Conservation (phyloP, 2,329 filamentous ascomycete species). For the Drechslerella stenobrocha region DNA sequence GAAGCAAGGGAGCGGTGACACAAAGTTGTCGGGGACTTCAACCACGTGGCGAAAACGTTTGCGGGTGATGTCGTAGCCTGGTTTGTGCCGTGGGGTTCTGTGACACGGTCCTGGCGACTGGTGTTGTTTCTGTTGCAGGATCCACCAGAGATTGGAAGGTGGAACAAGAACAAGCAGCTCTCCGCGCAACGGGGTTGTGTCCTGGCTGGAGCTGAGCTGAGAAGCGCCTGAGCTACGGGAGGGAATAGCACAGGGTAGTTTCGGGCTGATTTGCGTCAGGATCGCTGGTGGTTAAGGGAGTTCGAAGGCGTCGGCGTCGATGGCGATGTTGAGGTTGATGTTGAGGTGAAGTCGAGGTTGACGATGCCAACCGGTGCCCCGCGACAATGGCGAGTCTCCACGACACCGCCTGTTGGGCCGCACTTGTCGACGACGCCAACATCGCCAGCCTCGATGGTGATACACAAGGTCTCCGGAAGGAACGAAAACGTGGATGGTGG, state of each 20-base stretch:
- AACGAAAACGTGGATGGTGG: slow-evolving; percentile 39
- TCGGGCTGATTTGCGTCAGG: too few species aligned
- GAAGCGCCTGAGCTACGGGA: slow-evolving; percentile 7
- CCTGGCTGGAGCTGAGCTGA: background rate
- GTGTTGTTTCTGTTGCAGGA: slow-evolving; percentile 48
- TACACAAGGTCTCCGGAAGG: background rate
- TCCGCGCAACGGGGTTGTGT: slow-evolving; percentile 18
- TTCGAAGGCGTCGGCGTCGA: background rate
- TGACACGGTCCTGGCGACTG: slow-evolving; percentile 20
- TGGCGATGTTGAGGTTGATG: slow-evolving; percentile 9
- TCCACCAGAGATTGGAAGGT: slow-evolving; percentile 33
- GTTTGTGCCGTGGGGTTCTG: background rate
- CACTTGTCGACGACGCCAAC: too few species aligned
- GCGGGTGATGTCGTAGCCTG: slow-evolving; percentile 14
- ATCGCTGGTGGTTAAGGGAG: too few species aligned
- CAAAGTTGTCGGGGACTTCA: slow-evolving; percentile 2
- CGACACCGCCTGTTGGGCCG: background rate
- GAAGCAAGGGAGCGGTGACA: background rate
- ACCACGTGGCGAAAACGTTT: slow-evolving; percentile 48
- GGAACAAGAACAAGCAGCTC: slow-evolving; percentile 20
- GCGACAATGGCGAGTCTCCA: background rate
- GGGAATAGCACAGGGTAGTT: slow-evolving; percentile 4
- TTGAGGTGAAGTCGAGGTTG: background rate
- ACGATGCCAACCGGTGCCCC: background rate
- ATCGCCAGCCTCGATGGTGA: too few species aligned